Percentiles rank a stretch among this genome's conserved stretches.
Evolutionary conservation across 2,329 filamentous ascomycete species (phyloP).

Genomic region (Trichophyton benhamiae): DNA sequence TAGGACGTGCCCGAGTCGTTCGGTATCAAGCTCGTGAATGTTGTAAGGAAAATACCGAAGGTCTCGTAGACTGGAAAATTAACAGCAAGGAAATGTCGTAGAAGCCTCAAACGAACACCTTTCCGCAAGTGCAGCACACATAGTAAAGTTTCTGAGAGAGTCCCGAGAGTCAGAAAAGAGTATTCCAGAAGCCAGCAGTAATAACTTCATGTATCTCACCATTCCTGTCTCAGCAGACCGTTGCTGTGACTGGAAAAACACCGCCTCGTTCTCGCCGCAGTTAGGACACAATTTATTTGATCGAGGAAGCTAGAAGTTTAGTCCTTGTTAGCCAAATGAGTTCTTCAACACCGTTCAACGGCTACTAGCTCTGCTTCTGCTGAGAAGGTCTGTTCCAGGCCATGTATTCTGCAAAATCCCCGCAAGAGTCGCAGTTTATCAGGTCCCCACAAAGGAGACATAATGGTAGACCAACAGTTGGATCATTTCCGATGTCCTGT

Average conservation of each 20-base stretch:
- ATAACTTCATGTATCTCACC: conserved; percentile 47
- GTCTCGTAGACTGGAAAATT: background rate
- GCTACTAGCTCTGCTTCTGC: background rate
- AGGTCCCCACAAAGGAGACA: conserved; percentile 44
- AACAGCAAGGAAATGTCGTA: background rate
- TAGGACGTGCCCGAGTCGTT: background rate
- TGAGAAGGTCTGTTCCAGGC: background rate
- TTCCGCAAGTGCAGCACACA: conserved; percentile 86
- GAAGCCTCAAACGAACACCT: conserved; percentile 52
- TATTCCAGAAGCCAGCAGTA: background rate
- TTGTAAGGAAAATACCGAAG: background rate
- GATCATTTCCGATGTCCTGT: conserved; percentile 92
- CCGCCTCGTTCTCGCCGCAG: conserved; percentile 78
- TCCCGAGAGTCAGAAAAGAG: conserved; percentile 13
- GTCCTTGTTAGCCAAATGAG: conserved; percentile 23
- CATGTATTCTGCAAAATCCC: background rate
- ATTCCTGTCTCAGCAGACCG: conserved; percentile 95
- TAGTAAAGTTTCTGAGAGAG: conserved; percentile 67
- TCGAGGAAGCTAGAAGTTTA: conserved; percentile 59
- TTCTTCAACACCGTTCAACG: background rate
- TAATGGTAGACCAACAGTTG: conserved; percentile 73
- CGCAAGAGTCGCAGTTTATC: background rate
- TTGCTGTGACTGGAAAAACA: conserved; percentile 98
- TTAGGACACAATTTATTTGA: conserved; percentile 73
- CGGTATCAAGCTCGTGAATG: background rate